These are phyloP conservation scores for Colletotrichum echinochloae DNA, from an alignment of 2,329 filamentous ascomycete species.

Conservation along the genomic window DNA sequence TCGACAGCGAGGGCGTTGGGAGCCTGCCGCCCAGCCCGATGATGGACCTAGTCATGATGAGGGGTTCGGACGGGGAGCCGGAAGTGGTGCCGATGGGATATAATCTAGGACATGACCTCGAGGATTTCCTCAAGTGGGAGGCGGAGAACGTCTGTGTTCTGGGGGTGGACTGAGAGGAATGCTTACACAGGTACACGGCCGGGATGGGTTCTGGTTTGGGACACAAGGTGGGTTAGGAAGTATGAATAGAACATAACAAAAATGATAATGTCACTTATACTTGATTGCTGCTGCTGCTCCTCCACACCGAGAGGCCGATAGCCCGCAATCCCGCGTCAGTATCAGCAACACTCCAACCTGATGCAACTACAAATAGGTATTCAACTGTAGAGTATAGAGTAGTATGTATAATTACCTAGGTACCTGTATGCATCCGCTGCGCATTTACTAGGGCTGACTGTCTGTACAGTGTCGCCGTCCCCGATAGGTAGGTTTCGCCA, in stretches of 20 bases:
- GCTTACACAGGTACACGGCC: background rate
- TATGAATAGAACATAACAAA: background rate
- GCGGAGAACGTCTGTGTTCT: slow-evolving; percentile 60
- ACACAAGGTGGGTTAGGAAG: too few species aligned
- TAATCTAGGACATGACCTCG: slow-evolving; percentile 69
- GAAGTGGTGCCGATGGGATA: slow-evolving; percentile 69
- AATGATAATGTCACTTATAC: background rate
- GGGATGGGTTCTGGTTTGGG: background rate
- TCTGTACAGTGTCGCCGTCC: background rate
- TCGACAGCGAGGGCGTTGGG: slow-evolving; percentile 45
- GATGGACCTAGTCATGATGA: slow-evolving; percentile 59
- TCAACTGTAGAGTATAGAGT: background rate
- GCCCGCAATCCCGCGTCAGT: too few species aligned
- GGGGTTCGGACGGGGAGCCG: slow-evolving; percentile 46
- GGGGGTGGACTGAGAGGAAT: background rate
- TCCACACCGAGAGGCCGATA: background rate
- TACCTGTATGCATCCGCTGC: background rate
- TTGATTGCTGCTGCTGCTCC: background rate
- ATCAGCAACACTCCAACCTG: background rate
- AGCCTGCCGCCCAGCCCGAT: slow-evolving; percentile 63
- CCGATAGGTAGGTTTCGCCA: background rate
- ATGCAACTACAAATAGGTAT: background rate
- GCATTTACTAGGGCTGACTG: slow-evolving; percentile 11
- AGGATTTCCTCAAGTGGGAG: slow-evolving; percentile 70
- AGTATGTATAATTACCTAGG: slow-evolving; percentile 4